These are phyloP conservation scores for Saitozyma sp. DNA, from an alignment of 768 basidiomycete genomes.

Conservation along the genomic window DNA sequence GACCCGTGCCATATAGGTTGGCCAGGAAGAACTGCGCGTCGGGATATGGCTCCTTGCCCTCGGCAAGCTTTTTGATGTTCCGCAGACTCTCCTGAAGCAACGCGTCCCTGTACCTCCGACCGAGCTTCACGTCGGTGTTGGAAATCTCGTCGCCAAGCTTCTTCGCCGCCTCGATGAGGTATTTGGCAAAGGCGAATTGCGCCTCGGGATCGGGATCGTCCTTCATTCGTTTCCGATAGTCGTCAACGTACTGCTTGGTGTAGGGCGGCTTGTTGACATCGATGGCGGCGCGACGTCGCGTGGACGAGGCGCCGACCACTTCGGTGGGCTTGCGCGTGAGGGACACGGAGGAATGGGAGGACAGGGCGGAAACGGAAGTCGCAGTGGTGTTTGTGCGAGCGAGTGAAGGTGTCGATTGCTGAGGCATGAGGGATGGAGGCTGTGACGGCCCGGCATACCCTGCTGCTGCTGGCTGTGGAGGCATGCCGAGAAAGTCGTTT, in stretches of 20 bases:
- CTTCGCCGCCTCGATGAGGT: constrained; percentile 96
- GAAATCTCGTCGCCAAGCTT: constrained; percentile 62
- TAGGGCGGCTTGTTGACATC: constrained; percentile 62
- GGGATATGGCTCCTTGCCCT: constrained; percentile 73
- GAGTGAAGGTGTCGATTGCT: constrained; percentile 31
- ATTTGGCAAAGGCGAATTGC: constrained; percentile 97
- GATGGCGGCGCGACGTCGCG: constrained; percentile 49
- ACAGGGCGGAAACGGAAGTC: constrained; percentile 33
- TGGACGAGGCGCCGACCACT: constrained; percentile 49
- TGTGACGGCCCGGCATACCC: background rate
- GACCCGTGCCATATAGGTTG: constrained; percentile 93
- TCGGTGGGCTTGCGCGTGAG: constrained; percentile 44
- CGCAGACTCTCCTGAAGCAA: constrained; percentile 87
- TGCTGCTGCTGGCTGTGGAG: constrained; percentile 23
- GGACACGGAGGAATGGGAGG: constrained; percentile 36
- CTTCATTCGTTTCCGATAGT: constrained; percentile 96
- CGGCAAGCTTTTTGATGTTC: constrained; percentile 86
- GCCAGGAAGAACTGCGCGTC: constrained; percentile 99
- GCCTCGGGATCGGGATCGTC: constrained; percentile 97
- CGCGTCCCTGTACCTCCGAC: constrained; percentile 85
- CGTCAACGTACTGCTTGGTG: constrained; percentile 94
- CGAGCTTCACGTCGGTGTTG: constrained; percentile 59
- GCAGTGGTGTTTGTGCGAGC: constrained; percentile 43
- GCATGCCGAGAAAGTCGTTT: constrained; percentile 48
- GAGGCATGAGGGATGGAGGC: constrained; percentile 21